These are phyloP conservation scores for Cadophora sp. DNA, from an alignment of 2,329 filamentous ascomycete species.

Conservation along the genomic window DNA sequence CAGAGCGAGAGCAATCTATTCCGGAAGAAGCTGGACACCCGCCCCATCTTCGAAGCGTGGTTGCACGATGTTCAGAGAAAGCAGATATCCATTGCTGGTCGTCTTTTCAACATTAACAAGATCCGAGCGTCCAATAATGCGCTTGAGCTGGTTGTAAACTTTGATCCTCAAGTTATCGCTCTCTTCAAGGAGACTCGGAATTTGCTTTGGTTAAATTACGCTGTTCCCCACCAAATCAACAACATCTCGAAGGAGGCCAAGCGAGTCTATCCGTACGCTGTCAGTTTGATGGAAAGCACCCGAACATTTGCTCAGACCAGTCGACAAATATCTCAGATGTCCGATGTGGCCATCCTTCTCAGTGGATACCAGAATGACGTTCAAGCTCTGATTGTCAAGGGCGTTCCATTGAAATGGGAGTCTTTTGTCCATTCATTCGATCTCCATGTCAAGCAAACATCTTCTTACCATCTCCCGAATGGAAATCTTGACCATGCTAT, in stretches of 20 bases:
- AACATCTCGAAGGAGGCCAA: constrained; percentile 99
- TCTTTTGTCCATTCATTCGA: constrained; percentile 98
- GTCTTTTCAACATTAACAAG: constrained; percentile 87
- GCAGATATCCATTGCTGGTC: constrained; percentile 89
- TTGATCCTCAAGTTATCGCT: constrained; percentile 95
- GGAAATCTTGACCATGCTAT: constrained; percentile 64
- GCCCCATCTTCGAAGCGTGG: constrained; percentile 95
- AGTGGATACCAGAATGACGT: constrained; percentile 93
- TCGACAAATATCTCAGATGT: constrained; percentile 83
- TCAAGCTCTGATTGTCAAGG: constrained; percentile 82
- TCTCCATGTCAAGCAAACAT: constrained; percentile 74
- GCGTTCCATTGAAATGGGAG: constrained; percentile 92
- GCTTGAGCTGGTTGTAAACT: constrained; percentile 91
- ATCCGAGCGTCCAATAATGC: constrained; percentile 90
- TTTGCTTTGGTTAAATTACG: constrained; percentile 91
- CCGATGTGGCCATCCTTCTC: constrained; percentile 84
- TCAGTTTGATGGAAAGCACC: constrained; percentile 99
- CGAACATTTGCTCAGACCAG: constrained; percentile 89
- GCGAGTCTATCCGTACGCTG: constrained; percentile 95
- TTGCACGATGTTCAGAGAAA: constrained; percentile 86
- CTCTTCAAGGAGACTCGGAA: constrained; percentile 99
- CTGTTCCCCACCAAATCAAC: constrained; percentile 91
- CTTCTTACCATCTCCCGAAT: constrained; percentile 58
- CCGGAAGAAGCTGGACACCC: constrained; percentile 93
- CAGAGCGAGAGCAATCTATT: constrained; percentile 92